A percentile compares a stretch with the other conserved stretches of the same genome.
Evolutionary conservation across 768 basidiomycete genomes (phyloP).

Genomic region (Leucocoprinus leucothites): DNA sequence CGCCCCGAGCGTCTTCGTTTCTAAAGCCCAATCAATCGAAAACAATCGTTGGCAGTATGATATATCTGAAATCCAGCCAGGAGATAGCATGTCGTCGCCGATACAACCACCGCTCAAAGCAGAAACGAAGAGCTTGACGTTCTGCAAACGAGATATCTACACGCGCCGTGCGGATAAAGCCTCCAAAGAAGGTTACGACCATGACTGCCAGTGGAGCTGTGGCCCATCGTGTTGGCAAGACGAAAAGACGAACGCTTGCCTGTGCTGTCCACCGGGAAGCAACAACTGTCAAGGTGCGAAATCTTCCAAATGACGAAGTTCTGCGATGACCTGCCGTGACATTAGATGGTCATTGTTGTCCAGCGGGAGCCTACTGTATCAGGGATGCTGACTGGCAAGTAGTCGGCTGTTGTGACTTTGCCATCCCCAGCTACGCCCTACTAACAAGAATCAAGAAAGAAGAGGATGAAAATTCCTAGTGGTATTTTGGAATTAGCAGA

Average conservation of each 20-base stretch:
- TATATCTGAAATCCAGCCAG: neutral
- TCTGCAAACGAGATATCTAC: neutral
- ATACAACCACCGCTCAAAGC: neutral
- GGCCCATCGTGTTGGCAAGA: neutral
- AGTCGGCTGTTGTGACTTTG: neutral
- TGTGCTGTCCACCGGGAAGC: neutral
- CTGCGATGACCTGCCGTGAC: neutral
- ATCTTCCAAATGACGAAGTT: neutral
- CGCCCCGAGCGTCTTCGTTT: too few relatives aligned
- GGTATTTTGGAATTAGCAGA: neutral
- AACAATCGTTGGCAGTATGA: neutral
- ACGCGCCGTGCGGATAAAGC: neutral
- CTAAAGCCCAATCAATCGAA: neutral
- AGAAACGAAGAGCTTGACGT: neutral
- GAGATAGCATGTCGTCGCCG: neutral
- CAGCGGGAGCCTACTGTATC: neutral
- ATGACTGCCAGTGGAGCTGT: neutral
- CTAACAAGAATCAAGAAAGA: too few relatives aligned
- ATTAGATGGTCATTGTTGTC: neutral
- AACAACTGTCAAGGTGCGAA: neutral
- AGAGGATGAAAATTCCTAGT: too few relatives aligned
- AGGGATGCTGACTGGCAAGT: neutral
- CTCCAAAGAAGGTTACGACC: neutral
- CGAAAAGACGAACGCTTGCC: neutral
- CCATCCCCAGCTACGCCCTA: too few relatives aligned